Evolutionary conservation across 2,329 filamentous ascomycete genomes (phyloP).

Genomic region (Trichophyton rubrum): DNA sequence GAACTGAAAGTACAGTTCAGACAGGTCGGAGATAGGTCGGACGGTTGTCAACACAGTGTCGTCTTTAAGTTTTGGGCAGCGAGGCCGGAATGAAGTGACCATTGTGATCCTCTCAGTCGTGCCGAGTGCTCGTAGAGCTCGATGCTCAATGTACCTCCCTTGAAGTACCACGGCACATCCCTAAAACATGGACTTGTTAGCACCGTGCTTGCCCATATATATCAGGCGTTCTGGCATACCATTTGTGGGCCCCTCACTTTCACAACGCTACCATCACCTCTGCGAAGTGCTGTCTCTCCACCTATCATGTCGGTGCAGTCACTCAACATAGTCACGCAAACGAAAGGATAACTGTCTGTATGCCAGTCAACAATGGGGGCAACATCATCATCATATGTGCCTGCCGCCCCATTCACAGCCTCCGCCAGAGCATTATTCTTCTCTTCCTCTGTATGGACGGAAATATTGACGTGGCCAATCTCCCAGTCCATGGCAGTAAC

Average conservation of each 20-base stretch:
- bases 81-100: constrained; percentile 54
- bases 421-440: constrained; percentile 33
- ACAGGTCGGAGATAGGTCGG: constrained; percentile 45
- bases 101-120: constrained; percentile 51
- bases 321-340: constrained; percentile 57
- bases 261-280: constrained; percentile 40
- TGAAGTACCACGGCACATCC: constrained; percentile 54
- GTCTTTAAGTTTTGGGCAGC: constrained; percentile 42
- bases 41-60: constrained; percentile 50
- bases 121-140: constrained; percentile 47
- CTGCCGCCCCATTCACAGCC: constrained; percentile 30
- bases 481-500: constrained; percentile 44
- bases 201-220: neutral
- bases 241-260: constrained; percentile 50
- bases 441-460: constrained; percentile 39
- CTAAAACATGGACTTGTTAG: constrained; percentile 24
- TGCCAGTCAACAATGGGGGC: constrained; percentile 51
- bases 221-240: constrained; percentile 30
- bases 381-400: constrained; percentile 36
- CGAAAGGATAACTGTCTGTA: constrained; percentile 53
- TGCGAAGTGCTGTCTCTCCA: constrained; percentile 51
- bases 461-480: constrained; percentile 45
- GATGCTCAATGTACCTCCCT: constrained; percentile 54
- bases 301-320: constrained; percentile 52
- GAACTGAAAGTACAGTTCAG: constrained; percentile 50